These are phyloP conservation scores for Nymphaea thermarum DNA, from an alignment of 164 flowering plant species.

Conservation along the genomic window DNA sequence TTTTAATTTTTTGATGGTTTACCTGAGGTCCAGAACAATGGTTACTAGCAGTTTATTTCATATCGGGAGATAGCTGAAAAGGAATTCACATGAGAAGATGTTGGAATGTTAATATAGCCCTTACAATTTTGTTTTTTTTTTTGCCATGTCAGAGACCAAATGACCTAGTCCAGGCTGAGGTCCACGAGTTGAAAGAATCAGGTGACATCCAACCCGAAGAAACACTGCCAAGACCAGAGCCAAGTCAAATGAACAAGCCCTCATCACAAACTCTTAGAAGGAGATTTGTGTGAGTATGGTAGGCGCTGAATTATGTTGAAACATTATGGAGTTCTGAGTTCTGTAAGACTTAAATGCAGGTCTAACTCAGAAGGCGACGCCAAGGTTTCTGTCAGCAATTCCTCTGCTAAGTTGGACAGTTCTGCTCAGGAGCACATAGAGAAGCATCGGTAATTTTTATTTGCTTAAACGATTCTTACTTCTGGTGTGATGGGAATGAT, in stretches of 20 bases:
- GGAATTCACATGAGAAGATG: not conserved
- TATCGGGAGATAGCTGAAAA: not conserved
- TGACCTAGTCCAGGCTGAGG: not conserved
- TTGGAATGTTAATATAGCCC: not conserved
- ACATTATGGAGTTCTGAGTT: not conserved
- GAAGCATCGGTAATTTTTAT: slow-evolving; percentile 46
- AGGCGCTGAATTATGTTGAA: not conserved
- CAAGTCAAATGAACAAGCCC: not conserved
- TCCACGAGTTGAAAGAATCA: not conserved
- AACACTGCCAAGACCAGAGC: not conserved
- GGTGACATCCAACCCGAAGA: not conserved
- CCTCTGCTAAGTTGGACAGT: slow-evolving; percentile 43
- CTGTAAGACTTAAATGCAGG: slow-evolving; percentile 11
- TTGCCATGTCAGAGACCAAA: not conserved
- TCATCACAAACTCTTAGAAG: not conserved
- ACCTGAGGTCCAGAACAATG: too few relatives aligned
- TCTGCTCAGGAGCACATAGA: slow-evolving; percentile 48
- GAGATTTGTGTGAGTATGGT: not conserved
- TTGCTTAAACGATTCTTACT: not conserved
- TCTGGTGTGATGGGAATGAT: too few relatives aligned
- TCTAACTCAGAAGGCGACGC: slow-evolving; percentile 24
- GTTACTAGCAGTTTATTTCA: not conserved
- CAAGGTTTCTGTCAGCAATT: slow-evolving; percentile 16
- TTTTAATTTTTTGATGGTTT: too few relatives aligned
- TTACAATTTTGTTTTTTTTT: too few relatives aligned